A percentile compares a stretch with the other conserved stretches of the same genome.
These are phyloP conservation scores for Hypoxylon sp. DNA, from an alignment of 2,329 filamentous ascomycete genomes.

Conservation along the genomic window DNA sequence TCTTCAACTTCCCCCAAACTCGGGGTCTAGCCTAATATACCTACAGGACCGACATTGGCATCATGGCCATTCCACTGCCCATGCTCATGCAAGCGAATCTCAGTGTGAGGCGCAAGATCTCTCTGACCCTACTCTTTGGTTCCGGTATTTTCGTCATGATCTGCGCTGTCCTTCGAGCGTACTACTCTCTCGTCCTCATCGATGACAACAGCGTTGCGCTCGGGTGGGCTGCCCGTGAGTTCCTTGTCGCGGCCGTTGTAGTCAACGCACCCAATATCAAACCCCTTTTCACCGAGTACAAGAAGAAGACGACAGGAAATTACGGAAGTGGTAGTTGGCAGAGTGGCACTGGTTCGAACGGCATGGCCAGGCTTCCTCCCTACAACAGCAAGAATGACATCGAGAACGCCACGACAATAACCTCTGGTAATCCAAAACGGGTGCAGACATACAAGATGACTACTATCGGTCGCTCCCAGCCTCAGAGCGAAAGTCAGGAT, in stretches of 20 bases:
- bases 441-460: constrained; percentile 3
- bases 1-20: too few species aligned
- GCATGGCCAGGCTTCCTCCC: not conserved
- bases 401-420: constrained; percentile 8
- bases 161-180: not conserved
- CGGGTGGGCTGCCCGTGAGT: constrained; percentile 4
- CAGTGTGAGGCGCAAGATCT: not conserved
- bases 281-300: constrained; percentile 5
- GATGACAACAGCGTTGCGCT: not conserved
- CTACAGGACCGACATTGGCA: constrained; percentile 5
- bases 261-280: constrained; percentile 2
- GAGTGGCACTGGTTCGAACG: constrained; percentile 1
- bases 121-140: not conserved
- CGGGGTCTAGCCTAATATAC: not conserved
- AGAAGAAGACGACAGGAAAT: not conserved
- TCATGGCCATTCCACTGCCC: constrained; percentile 5
- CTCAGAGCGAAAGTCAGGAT: constrained; percentile 11
- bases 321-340: constrained; percentile 9
- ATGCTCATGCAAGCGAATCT: not conserved
- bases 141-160: constrained; percentile 11
- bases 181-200: not conserved
- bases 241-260: constrained; percentile 2
- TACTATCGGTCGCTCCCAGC: constrained; percentile 7
- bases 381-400: constrained; percentile 5
- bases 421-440: not conserved